Evolutionary conservation across 257 asterid genomes (phyloP).

Genomic region (Scutellaria minor): DNA sequence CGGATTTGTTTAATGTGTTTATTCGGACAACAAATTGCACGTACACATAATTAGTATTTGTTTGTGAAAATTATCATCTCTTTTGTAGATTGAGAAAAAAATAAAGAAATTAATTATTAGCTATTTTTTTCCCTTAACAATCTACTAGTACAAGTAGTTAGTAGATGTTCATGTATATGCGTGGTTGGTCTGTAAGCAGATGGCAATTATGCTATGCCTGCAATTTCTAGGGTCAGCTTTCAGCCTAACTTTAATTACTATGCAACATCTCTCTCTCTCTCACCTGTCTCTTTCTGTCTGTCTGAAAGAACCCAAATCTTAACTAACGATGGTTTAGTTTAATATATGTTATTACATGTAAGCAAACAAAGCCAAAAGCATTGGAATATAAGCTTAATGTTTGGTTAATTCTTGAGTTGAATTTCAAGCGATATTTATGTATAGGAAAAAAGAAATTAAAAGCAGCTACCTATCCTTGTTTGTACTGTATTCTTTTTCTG

Average conservation of each 20-base stretch:
- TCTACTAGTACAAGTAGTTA: not conserved
- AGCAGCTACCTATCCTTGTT: constrained; percentile 2
- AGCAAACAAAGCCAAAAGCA: constrained; percentile 8
- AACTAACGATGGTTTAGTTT: constrained; percentile 26
- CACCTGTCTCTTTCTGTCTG: constrained; percentile 35
- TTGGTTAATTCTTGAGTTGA: not conserved
- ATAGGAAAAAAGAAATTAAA: constrained; percentile 21
- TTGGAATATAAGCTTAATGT: not conserved
- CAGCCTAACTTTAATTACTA: constrained; percentile 42
- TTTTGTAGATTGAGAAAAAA: not conserved
- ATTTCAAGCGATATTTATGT: constrained; percentile 5
- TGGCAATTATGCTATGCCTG: constrained; percentile 39
- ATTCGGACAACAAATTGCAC: not conserved
- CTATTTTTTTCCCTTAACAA: too few species aligned
- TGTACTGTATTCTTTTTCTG: not conserved
- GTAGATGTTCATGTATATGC: constrained; percentile 24
- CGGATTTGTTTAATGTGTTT: not conserved
- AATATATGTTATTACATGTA: constrained; percentile 2
- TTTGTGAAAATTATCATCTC: not conserved
- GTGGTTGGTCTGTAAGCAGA: constrained; percentile 40
- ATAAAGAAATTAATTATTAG: too few species aligned
- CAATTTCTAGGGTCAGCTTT: constrained; percentile 43
- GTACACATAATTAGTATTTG: not conserved
- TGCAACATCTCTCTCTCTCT: constrained; percentile 16
- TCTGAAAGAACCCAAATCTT: constrained; percentile 36